A percentile compares a stretch with the other conserved stretches of the same genome.
These are phyloP conservation scores for Sordaria brevicollis DNA, from an alignment of 495 filamentous ascomycete genomes.

Conservation along the genomic window DNA sequence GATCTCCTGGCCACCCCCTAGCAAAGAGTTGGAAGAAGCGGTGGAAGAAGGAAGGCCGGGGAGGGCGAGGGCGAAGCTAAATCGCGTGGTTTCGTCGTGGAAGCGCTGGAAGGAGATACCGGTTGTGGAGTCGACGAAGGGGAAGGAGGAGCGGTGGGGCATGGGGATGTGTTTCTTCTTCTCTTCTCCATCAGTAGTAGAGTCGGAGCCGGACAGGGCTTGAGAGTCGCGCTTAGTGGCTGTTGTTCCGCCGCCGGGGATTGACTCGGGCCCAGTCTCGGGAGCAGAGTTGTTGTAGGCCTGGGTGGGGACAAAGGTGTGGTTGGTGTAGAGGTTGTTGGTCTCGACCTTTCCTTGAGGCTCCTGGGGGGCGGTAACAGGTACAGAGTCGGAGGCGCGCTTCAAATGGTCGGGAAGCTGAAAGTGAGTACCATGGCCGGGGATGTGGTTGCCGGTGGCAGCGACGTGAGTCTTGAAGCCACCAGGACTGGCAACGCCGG, in stretches of 20 bases:
- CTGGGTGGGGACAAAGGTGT: not conserved
- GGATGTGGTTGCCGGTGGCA: not conserved
- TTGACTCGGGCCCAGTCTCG: too few species aligned
- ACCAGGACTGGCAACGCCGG: too few species aligned
- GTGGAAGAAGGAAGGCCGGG: not conserved
- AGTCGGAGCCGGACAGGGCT: not conserved
- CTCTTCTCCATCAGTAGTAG: too few species aligned
- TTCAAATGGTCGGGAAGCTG: not conserved
- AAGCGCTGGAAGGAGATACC: constrained; percentile 21
- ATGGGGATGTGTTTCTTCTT: not conserved
- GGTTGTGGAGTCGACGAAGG: constrained; percentile 16
- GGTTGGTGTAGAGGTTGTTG: not conserved
- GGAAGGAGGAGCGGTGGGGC: not conserved
- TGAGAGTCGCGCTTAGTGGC: not conserved
- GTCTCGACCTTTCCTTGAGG: not conserved
- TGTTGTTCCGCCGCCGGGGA: too few species aligned
- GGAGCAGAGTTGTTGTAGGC: not conserved
- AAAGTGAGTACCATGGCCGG: not conserved
- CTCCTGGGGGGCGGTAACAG: too few species aligned
- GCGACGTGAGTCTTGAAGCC: not conserved
- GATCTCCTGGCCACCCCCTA: too few species aligned
- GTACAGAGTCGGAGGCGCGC: not conserved
- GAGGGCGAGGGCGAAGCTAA: constrained; percentile 19
- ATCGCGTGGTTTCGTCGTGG: constrained; percentile 12
- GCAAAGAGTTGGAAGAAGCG: too few species aligned